Conservation (phyloP, 176 grass and related monocot genomes). For the Poa pratensis region DNA sequence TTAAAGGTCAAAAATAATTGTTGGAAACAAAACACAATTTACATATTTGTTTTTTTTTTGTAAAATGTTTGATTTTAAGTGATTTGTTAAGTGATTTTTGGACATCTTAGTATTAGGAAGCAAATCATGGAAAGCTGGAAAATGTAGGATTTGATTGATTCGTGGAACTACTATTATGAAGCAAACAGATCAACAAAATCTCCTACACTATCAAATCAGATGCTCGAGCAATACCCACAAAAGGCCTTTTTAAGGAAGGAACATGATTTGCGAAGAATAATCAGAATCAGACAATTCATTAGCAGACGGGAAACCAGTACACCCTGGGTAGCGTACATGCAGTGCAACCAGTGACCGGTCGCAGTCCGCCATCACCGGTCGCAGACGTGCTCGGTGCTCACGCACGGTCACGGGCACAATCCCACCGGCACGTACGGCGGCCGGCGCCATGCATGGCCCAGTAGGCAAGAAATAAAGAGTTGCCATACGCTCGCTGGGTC, state of each 20-base stretch:
- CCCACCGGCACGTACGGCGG: slow-evolving; percentile 5
- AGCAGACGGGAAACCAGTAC: neutral
- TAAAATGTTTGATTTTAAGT: neutral
- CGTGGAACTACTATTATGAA: neutral
- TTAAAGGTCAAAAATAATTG: too few relatives aligned
- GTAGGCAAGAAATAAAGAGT: neutral
- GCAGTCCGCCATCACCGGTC: neutral
- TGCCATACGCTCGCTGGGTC: neutral
- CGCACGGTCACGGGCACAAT: neutral
- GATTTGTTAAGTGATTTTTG: neutral
- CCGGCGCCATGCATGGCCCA: neutral
- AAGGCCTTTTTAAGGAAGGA: neutral
- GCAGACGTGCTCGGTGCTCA: neutral
- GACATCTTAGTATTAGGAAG: neutral
- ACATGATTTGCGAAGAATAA: neutral
- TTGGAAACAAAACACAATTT: too few relatives aligned
- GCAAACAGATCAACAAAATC: neutral
- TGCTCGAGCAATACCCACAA: neutral
- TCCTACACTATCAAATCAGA: neutral
- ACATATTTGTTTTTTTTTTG: neutral
- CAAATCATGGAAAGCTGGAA: neutral
- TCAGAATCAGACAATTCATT: neutral
- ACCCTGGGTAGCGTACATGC: neutral
- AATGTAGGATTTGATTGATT: neutral
- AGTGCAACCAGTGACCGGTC: neutral